A percentile compares a stretch with the other conserved stretches of the same genome.
phyloP scores from a whole-genome alignment of 73 alveolate species.

The Loxodes magnus region DNA sequence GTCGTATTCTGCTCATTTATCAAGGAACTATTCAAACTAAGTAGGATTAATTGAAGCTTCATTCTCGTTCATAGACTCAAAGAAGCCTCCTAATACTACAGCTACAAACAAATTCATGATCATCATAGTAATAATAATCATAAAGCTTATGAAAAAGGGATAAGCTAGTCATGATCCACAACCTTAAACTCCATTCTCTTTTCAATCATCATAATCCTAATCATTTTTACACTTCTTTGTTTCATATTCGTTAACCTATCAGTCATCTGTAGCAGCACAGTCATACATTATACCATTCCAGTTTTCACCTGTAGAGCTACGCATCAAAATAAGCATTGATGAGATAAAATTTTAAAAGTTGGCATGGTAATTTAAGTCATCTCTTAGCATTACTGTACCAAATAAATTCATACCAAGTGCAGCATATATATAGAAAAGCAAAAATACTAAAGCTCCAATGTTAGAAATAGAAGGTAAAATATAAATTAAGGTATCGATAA shows the following conservation, averaged over 20 bases:
- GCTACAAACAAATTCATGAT: constrained; percentile 20
- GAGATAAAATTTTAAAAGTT: constrained; percentile 11
- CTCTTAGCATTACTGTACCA: constrained; percentile 7
- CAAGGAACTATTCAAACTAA: constrained; percentile 11
- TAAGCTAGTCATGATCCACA: constrained; percentile 18
- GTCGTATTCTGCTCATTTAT: constrained; percentile 26
- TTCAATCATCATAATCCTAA: too few species aligned
- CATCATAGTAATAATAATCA: constrained; percentile 6
- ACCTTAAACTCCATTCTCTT: constrained; percentile 9
- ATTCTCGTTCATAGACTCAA: constrained; percentile 23
- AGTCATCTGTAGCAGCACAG: constrained; percentile 12
- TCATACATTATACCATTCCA: constrained; percentile 27
- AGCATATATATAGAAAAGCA: constrained; percentile 21
- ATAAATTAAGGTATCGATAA: constrained; percentile 1
- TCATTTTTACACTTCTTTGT: background rate
- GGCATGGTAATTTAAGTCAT: too few species aligned
- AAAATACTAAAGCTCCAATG: constrained; percentile 2
- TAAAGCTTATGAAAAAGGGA: constrained; percentile 16
- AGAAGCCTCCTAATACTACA: constrained; percentile 21
- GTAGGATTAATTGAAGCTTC: constrained; percentile 16
- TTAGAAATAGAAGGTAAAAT: constrained; percentile 4
- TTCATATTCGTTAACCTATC: background rate
- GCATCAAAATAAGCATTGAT: constrained; percentile 6
- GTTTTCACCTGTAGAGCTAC: constrained; percentile 26
- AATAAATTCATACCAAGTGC: constrained; percentile 32